phyloP scores from a whole-genome alignment of 1,139 yeast genomes.

The Blastobotrys serpentis region DNA sequence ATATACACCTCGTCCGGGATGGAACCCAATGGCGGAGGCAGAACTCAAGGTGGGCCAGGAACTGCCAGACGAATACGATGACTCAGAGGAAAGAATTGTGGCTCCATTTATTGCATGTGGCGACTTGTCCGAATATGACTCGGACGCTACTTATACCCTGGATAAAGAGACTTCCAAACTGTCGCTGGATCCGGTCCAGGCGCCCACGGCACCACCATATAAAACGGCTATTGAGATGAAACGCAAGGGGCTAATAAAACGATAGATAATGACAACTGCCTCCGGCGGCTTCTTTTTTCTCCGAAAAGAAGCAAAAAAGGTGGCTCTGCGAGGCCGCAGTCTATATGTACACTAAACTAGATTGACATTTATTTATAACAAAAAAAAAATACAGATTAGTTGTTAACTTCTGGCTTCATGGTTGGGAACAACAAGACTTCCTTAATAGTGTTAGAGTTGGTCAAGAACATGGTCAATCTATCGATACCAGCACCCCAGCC shows the following conservation, averaged over 20 bases:
- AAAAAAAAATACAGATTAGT: constrained; percentile 20
- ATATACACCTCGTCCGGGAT: constrained; percentile 74
- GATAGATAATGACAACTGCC: constrained; percentile 6
- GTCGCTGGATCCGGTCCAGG: constrained; percentile 83
- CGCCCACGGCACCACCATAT: constrained; percentile 96
- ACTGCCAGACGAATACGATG: constrained; percentile 25
- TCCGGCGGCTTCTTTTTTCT: neutral
- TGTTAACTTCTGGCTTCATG: constrained; percentile 76
- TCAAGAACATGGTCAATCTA: constrained; percentile 96
- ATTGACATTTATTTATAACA: too few species aligned
- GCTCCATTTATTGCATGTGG: constrained; percentile 96
- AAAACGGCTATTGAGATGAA: constrained; percentile 86
- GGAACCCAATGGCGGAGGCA: constrained; percentile 57
- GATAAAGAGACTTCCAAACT: constrained; percentile 42
- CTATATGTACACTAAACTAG: too few species aligned
- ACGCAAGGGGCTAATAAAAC: constrained; percentile 60
- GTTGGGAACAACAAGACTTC: constrained; percentile 98
- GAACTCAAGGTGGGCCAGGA: constrained; percentile 13
- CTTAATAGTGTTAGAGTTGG: constrained; percentile 94
- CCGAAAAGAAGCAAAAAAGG: neutral
- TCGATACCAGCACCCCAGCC: constrained; percentile 99
- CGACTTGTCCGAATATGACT: constrained; percentile 78
- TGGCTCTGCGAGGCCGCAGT: too few species aligned
- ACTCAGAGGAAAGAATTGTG: constrained; percentile 61
- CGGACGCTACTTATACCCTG: constrained; percentile 89